Evolutionary conservation across 1,139 yeast species (phyloP), one percentile per base, ranked within the genome.

Genomic region (Protomyces arabidopsidicola): DNA sequence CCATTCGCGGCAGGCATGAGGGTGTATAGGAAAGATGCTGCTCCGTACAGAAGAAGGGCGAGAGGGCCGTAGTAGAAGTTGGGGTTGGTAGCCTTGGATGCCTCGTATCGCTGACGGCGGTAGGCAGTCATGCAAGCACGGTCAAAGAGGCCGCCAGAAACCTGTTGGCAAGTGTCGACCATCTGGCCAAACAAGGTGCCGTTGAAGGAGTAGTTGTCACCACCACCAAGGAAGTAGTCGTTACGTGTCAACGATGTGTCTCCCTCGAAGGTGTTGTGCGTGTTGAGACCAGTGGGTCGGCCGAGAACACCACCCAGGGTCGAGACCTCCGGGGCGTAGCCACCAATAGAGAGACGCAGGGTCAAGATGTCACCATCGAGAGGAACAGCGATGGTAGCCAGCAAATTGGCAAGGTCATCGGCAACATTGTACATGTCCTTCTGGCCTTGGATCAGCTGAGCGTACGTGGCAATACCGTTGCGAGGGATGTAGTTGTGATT

Each of bases 191-290:
- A 58, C 20, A 58, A 52, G 12, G 62, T 58, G 27, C 62, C 62
- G 36, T 58, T 58, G 56, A 58, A 58, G 34, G 54, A 45, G 56
- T 58, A 50, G 45, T 58, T 58, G 53, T 58, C 62, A 12, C 62
- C 62, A 50, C 53, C 53, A 4, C 56, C 62, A 9, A 58, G 56
- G 53, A 51, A 58, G 45, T 52, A 51, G 22, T 58, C 62, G 53
- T 58, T 52, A n/a, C 62, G 42, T 5, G 62, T 58, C 52, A 58
- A 31, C 27, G 62, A 58, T 24, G 56, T 39, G 38, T 58, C 62
- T 12, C 56, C 62, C 56, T 58, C 62, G 56, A 58, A 58, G 4
- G 62, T 58, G 62, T 58, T 50, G 56, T 58, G 62, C 2, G 56
- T 52, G 45, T 52, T 50, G 34, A 58, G 62, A 39, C 62, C 62